These are phyloP conservation scores for Wilhelminamyces savonicus DNA, from an alignment of 805 yeast species.

Conservation along the genomic window DNA sequence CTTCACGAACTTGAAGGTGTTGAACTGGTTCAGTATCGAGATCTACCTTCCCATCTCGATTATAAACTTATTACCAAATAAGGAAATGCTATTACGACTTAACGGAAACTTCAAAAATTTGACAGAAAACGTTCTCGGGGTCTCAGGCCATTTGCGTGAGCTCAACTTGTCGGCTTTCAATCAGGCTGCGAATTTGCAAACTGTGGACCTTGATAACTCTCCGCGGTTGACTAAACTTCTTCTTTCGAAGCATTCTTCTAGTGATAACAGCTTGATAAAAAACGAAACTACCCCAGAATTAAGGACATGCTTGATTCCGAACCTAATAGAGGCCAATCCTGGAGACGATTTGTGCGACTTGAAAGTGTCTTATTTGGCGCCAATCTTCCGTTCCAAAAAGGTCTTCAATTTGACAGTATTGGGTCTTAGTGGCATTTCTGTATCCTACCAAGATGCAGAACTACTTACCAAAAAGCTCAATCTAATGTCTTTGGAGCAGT, in stretches of 20 bases:
- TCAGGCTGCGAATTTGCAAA: not conserved
- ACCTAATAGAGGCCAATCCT: constrained; percentile 1
- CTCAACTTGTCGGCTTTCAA: constrained; percentile 5
- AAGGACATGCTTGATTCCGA: not conserved
- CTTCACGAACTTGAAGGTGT: constrained; percentile 8
- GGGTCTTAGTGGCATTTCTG: constrained; percentile 4
- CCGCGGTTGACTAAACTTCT: constrained; percentile 8
- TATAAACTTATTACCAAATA: constrained; percentile 8
- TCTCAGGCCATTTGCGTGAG: constrained; percentile 2
- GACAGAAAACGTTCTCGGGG: constrained; percentile 3
- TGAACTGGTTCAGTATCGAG: constrained; percentile 13
- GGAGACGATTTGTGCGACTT: constrained; percentile 3
- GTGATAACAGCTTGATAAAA: not conserved
- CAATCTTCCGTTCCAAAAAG: constrained; percentile 1
- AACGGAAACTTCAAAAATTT: constrained; percentile 14
- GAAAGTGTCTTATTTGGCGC: constrained; percentile 2
- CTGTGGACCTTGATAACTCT: constrained; percentile 7
- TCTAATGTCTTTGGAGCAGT: constrained; percentile 1
- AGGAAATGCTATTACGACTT: constrained; percentile 4
- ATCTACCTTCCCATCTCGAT: constrained; percentile 9
- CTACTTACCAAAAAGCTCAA: constrained; percentile 3
- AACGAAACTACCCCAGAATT: not conserved
- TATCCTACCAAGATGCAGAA: constrained; percentile 4
- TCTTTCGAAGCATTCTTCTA: constrained; percentile 5
- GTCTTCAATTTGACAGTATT: constrained; percentile 3